Evolutionary conservation across 139 green algal species (phyloP), one percentile per base, ranked within the genome.

Genomic region (Coelastrella sp.): DNA sequence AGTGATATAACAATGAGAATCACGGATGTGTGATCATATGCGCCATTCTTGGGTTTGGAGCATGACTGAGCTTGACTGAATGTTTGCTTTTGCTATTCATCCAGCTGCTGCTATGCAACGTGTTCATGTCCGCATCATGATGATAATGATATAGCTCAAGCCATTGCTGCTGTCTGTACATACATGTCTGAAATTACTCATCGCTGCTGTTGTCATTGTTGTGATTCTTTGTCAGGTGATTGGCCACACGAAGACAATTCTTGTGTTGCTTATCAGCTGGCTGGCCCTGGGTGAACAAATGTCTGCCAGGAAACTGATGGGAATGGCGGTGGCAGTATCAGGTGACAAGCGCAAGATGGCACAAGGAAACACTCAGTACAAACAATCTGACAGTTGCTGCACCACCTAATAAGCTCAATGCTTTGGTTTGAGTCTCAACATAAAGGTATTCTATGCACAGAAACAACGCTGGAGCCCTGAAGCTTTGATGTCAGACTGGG

Each of bases 211-310:
- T 57, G 45, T 13, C 15, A 13, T 1, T 34, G 53, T 27, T 34
- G 19, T 21, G 27, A 2, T 41, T 1, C 11, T 38, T 37, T 17
- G 43, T 21, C 68, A 77, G 68, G 68, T 77, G 23, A 45, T 97
- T 81, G 94, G 94, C 51, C 94, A 98, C 91, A 93, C 90, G 60
- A 97, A 97, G 91, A 98, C 94, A 0, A 83, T 98, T 19, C 69
- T 94, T 45, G 94, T 98, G 68, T 87, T 98, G 71, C 82, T 96
- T 41, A 90, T 90, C n/a, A 93, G 93, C 35, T 96, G 92, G 94
- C 45, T 91, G 19, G 93, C 94, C 59, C 88, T 97, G 38, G 86
- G 91, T 0, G 94, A 98, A 57, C 38, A 63, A 30, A 93, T 97
- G 81, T 91, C 66, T 19, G 32, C 2, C 2, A 87, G 87, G n/a